Evolutionary conservation across 23 red algal genomes (phyloP).

Genomic region (Agarophyton chilense): DNA sequence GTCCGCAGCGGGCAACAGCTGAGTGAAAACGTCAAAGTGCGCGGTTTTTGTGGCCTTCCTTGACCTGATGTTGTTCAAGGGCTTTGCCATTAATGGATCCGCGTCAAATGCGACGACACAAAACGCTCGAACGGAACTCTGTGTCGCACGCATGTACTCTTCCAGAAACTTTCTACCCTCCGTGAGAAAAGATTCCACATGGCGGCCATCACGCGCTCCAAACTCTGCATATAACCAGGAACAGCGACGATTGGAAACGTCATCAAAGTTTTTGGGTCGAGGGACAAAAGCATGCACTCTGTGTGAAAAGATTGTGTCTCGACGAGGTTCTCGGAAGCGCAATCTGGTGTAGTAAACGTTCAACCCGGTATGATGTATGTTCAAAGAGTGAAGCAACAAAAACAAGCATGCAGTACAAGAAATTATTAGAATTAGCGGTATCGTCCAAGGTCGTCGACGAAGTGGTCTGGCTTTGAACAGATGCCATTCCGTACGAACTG

Average conservation of each 20-base stretch:
- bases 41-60: not conserved
- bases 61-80: constrained; percentile 35
- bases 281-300: constrained; percentile 53
- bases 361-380: not conserved
- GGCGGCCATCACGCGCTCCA: constrained; percentile 57
- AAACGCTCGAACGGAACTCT: constrained; percentile 41
- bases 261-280: constrained; percentile 29
- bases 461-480: constrained; percentile 4
- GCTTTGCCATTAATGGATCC: constrained; percentile 51
- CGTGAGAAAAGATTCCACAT: constrained; percentile 42
- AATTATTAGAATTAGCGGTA: constrained; percentile 6
- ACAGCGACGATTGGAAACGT: constrained; percentile 25
- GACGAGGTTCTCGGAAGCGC: constrained; percentile 16
- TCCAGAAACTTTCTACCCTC: constrained; percentile 53
- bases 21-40: constrained; percentile 58
- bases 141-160: constrained; percentile 59
- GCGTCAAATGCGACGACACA: constrained; percentile 52
- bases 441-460: constrained; percentile 20
- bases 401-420: not conserved
- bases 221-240: constrained; percentile 71
- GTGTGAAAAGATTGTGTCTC: constrained; percentile 49
- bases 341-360: constrained; percentile 4
- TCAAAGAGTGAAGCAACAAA: not conserved
- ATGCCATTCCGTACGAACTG: constrained; percentile 3
- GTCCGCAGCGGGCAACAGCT: constrained; percentile 24